These are phyloP conservation scores for Tulasnella sp. DNA, from an alignment of 768 basidiomycete species.

Conservation along the genomic window DNA sequence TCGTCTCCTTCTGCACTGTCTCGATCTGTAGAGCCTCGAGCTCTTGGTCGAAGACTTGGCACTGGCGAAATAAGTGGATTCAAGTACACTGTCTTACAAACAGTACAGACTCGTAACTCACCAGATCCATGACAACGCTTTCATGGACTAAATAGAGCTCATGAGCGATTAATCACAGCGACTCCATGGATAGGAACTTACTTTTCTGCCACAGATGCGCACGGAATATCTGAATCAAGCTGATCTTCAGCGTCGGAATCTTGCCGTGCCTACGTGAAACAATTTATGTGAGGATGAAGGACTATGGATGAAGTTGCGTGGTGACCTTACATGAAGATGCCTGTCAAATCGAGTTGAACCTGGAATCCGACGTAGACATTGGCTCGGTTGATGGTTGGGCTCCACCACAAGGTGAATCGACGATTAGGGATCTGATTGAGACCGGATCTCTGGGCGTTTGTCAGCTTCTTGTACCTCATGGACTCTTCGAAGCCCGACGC, in stretches of 20 bases:
- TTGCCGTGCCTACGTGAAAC: conserved; percentile 84
- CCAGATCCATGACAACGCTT: conserved; percentile 86
- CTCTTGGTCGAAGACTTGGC: conserved; percentile 99
- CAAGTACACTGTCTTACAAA: background rate
- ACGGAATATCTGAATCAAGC: conserved; percentile 99
- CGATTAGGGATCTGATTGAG: conserved; percentile 96
- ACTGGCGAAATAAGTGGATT: conserved; percentile 33
- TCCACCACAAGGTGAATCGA: conserved; percentile 99
- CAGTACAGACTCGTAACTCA: conserved; percentile 24
- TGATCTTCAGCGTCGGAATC: conserved; percentile 96
- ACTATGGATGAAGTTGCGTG: background rate
- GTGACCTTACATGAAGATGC: conserved; percentile 79
- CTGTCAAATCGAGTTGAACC: conserved; percentile 94
- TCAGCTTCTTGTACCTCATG: conserved; percentile 92
- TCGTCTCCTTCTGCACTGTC: conserved; percentile 99
- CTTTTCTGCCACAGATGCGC: conserved; percentile 99
- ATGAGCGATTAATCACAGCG: conserved; percentile 8
- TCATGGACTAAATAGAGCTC: conserved; percentile 53
- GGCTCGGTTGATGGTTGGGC: conserved; percentile 96
- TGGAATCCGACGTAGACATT: conserved; percentile 99
- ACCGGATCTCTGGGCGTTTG: conserved; percentile 98
- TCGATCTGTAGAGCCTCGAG: conserved; percentile 96
- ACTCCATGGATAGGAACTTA: conserved; percentile 34
- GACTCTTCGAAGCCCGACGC: conserved; percentile 94
- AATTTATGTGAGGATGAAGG: background rate